phyloP scores from a whole-genome alignment of 1,284 basidiomycete genomes.

The Leccinum fallax region DNA sequence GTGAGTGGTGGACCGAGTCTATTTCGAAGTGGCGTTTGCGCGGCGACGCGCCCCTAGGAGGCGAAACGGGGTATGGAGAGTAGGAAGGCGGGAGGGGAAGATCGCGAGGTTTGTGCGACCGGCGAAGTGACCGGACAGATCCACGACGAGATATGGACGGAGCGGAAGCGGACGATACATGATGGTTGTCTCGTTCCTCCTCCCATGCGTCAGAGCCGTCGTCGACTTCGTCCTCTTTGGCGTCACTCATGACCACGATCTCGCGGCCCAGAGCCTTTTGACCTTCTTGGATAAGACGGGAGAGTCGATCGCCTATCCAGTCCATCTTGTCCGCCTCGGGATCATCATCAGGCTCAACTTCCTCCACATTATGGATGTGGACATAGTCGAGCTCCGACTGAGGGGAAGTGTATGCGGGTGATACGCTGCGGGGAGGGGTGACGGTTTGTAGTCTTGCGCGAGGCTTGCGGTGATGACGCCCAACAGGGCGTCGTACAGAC shows the following conservation, averaged over 20 bases:
- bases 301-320: constrained; percentile 69
- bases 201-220: constrained; percentile 73
- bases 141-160: constrained; percentile 27
- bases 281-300: constrained; percentile 71
- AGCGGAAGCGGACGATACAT: constrained; percentile 11
- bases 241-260: constrained; percentile 72
- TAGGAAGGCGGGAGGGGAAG: constrained; percentile 34
- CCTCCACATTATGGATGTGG: constrained; percentile 14
- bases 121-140: constrained; percentile 33
- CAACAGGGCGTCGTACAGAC: constrained; percentile 34
- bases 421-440: constrained; percentile 30
- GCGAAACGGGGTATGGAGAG: constrained; percentile 28
- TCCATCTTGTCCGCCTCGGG: constrained; percentile 57
- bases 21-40: constrained; percentile 34
- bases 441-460: constrained; percentile 29
- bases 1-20: constrained; percentile 20
- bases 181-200: constrained; percentile 45
- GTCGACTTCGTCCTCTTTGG: constrained; percentile 67
- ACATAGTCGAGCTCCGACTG: constrained; percentile 44
- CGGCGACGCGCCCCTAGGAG: constrained; percentile 36
- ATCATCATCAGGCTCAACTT: constrained; percentile 28
- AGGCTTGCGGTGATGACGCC: constrained; percentile 39
- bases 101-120: constrained; percentile 32
- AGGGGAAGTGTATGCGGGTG: constrained; percentile 33
- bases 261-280: constrained; percentile 69